Conservation (phyloP, 139 green algal genomes). For the Pycnococcus provasolii region DNA sequence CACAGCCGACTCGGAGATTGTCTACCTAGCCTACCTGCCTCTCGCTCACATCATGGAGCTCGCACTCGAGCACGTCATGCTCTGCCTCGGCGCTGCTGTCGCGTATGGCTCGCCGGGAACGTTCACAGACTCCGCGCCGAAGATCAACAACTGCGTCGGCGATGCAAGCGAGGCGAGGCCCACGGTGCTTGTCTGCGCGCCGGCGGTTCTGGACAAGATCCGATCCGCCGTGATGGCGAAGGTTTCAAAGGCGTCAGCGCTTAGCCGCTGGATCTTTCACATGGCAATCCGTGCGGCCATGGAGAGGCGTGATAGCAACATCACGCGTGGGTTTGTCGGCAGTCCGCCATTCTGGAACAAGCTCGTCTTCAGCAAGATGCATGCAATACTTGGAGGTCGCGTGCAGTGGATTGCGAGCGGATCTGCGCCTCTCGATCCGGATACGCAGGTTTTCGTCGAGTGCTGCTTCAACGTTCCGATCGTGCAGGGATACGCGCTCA, state of each 20-base stretch:
- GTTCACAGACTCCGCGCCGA: slow-evolving; percentile 30
- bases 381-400: slow-evolving; percentile 25
- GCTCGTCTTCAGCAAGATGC: slow-evolving; percentile 36
- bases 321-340: neutral
- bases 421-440: slow-evolving; percentile 29
- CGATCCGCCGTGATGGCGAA: slow-evolving; percentile 25
- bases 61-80: slow-evolving; percentile 31
- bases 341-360: slow-evolving; percentile 21
- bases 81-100: slow-evolving; percentile 24
- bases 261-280: neutral
- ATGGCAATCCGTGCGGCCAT: slow-evolving; percentile 1
- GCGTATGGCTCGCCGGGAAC: slow-evolving; percentile 35
- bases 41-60: slow-evolving; percentile 38
- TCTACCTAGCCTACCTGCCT: slow-evolving; percentile 39
- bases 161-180: slow-evolving; percentile 27
- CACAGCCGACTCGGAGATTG: neutral
- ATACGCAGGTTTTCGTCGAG: slow-evolving; percentile 43
- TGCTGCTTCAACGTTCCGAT: slow-evolving; percentile 32
- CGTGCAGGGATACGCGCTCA: slow-evolving; percentile 22
- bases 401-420: slow-evolving; percentile 36
- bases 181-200: slow-evolving; percentile 35
- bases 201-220: slow-evolving; percentile 33
- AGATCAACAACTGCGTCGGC: slow-evolving; percentile 10
- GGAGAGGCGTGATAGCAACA: too few relatives aligned
- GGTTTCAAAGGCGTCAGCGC: neutral